These are phyloP conservation scores for Ogataea pignaliae DNA, from an alignment of 805 yeast species.

Conservation along the genomic window DNA sequence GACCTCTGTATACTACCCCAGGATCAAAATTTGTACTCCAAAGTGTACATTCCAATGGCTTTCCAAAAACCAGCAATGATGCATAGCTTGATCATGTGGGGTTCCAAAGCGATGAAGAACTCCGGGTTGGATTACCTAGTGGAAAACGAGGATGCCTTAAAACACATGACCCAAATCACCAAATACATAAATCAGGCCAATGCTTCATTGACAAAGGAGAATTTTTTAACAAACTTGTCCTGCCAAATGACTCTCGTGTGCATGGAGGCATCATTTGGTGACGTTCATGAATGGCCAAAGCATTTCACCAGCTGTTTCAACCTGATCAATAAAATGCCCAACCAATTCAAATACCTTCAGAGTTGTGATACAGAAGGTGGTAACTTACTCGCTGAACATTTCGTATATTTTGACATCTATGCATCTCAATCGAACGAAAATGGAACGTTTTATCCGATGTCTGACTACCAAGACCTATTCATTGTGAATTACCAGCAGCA, in stretches of 20 bases:
- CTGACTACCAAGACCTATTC: constrained; percentile 29
- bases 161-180: constrained; percentile 9
- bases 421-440: constrained; percentile 33
- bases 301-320: constrained; percentile 27
- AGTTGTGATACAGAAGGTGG: constrained; percentile 31
- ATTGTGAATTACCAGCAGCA: constrained; percentile 11
- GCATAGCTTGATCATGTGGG: constrained; percentile 52
- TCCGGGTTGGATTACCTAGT: constrained; percentile 17
- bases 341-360: constrained; percentile 26
- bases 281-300: constrained; percentile 31
- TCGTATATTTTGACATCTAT: constrained; percentile 38
- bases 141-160: constrained; percentile 17
- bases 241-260: constrained; percentile 29
- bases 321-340: constrained; percentile 22
- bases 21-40: constrained; percentile 46
- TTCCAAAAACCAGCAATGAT: constrained; percentile 42
- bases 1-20: constrained; percentile 45
- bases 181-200: constrained; percentile 7
- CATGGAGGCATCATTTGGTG: constrained; percentile 31
- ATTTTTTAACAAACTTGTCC: constrained; percentile 24
- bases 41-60: constrained; percentile 53
- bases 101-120: constrained; percentile 30
- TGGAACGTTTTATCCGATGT: constrained; percentile 35
- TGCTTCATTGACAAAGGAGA: constrained; percentile 10
- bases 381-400: constrained; percentile 31